A percentile compares a stretch with the other conserved stretches of the same genome.
Evolutionary conservation across 257 asterid genomes (phyloP).

Genomic region (Marsdenia floribunda): DNA sequence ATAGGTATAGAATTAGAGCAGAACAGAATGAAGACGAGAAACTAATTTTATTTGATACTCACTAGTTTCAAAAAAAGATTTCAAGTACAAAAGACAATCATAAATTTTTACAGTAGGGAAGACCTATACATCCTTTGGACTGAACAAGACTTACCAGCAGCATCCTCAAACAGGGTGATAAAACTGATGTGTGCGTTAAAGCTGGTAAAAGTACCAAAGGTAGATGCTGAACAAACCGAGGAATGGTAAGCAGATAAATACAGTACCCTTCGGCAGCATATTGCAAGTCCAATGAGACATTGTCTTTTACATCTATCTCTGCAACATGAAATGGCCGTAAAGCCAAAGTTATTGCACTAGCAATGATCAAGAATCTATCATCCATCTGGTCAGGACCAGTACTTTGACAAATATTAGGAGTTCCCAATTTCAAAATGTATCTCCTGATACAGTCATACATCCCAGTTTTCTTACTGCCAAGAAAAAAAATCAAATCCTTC

Average conservation of each 20-base stretch:
- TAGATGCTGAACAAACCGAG: conserved; percentile 82
- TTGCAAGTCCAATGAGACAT: conserved; percentile 32
- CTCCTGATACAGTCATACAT: conserved; percentile 56
- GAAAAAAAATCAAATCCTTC: conserved; percentile 49
- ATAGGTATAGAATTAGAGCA: background rate
- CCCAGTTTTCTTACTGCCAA: conserved; percentile 62
- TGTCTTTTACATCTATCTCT: conserved; percentile 34
- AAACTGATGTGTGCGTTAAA: conserved; percentile 72
- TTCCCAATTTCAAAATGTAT: conserved; percentile 58
- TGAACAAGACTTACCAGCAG: conserved; percentile 66
- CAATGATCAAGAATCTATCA: conserved; percentile 65
- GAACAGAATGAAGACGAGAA: background rate
- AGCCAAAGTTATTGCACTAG: conserved; percentile 83
- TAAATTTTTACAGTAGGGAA: background rate
- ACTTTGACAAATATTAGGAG: conserved; percentile 41
- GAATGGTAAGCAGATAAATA: conserved; percentile 66
- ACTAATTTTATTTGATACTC: background rate
- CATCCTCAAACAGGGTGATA: conserved; percentile 71
- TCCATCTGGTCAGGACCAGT: conserved; percentile 43
- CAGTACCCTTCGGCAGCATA: conserved; percentile 66
- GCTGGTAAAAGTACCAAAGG: conserved; percentile 84
- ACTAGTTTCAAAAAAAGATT: background rate
- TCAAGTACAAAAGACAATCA: background rate
- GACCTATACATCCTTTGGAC: background rate
- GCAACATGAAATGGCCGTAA: conserved; percentile 71